Base-by-base conservation (phyloP, 140 eudicot species). In the Ambrosia hybrid region DNA sequence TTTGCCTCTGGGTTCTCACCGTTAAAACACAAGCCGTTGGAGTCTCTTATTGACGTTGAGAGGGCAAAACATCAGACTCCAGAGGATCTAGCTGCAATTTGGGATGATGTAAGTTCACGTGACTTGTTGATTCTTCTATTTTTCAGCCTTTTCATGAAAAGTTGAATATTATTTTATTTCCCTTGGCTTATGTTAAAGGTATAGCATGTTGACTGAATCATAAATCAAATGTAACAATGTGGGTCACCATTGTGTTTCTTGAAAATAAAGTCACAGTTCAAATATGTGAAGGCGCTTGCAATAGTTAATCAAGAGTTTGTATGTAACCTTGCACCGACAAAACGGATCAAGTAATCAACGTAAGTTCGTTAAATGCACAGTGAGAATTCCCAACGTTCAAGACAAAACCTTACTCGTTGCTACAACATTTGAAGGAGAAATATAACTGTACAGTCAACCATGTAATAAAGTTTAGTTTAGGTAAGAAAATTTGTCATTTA, bases 1-100 rank as follows among this genome's bases (percentile, higher is more conserved):
- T 92, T 92, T 58, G 97, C 96, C 5, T 36, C 87, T 41, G 96
- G 98, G 16, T 92, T 92, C 75, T 66, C 89, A 0, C 98, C 97
- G 3, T 68, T 92, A 76, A 75, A 89, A 57, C 82, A 57, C 38
- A 92, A 90, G 78, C 85, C 91, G 1, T 76, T 92, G 91, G 85
- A 76, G 51, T 83, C 98, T 6, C 82, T 92, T 57, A 80, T 92
- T 70, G 97, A 92, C 51, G 51, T 85, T 48, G 78, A 81, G 55
- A 84, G 98, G 75, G 96, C 96, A 9, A 81, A 85, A 79, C 71
- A 37, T 68, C 85, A 85, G 68, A 78, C 93, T 1, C 85, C 93
- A 8, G 86, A 92, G 67, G 93, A 89, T 52, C 91, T 92, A 39
- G 88, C 88, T 68, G 57, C 77, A 21, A 82, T 87, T 75, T 92